phyloP scores from a whole-genome alignment of 2,329 filamentous ascomycete species.

The Stenocarpella maydis region DNA sequence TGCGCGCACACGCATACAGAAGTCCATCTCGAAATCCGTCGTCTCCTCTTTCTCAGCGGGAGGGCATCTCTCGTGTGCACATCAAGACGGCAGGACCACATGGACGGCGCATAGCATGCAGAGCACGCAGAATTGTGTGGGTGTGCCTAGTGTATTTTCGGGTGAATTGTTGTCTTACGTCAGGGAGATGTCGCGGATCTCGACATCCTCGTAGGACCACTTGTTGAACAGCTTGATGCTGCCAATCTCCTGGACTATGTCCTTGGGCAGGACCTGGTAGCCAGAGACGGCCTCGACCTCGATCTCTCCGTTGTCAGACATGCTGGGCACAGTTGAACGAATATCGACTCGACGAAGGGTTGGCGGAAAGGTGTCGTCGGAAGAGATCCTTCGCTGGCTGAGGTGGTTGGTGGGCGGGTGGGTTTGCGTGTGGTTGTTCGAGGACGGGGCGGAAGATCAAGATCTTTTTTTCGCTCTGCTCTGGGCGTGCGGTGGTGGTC shows the following conservation, averaged over 20 bases:
- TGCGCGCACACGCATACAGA: not conserved
- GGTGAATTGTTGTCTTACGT: constrained; percentile 75
- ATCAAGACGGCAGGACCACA: constrained; percentile 25
- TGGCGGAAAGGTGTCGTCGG: constrained; percentile 32
- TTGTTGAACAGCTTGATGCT: constrained; percentile 98
- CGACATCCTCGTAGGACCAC: constrained; percentile 97
- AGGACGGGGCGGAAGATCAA: constrained; percentile 28
- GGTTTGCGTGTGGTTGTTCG: constrained; percentile 28
- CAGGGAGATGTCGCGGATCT: constrained; percentile 99
- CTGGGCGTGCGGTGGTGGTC: constrained; percentile 20
- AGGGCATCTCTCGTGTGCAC: not conserved
- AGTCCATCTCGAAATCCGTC: not conserved
- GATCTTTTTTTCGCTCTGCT: constrained; percentile 33
- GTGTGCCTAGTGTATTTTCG: not conserved
- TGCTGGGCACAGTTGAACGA: constrained; percentile 59
- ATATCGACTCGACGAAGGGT: constrained; percentile 33
- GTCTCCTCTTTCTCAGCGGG: constrained; percentile 9
- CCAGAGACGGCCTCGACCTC: constrained; percentile 82
- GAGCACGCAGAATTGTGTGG: constrained; percentile 42
- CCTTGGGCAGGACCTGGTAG: constrained; percentile 89
- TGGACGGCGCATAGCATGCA: constrained; percentile 35
- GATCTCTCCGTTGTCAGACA: constrained; percentile 96
- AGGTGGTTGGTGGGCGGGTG: constrained; percentile 23
- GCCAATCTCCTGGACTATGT: constrained; percentile 87
- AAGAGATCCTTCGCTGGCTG: constrained; percentile 22